phyloP scores from a whole-genome alignment of 352 stramenopile species.

The Nothophytophthora sp. region DNA sequence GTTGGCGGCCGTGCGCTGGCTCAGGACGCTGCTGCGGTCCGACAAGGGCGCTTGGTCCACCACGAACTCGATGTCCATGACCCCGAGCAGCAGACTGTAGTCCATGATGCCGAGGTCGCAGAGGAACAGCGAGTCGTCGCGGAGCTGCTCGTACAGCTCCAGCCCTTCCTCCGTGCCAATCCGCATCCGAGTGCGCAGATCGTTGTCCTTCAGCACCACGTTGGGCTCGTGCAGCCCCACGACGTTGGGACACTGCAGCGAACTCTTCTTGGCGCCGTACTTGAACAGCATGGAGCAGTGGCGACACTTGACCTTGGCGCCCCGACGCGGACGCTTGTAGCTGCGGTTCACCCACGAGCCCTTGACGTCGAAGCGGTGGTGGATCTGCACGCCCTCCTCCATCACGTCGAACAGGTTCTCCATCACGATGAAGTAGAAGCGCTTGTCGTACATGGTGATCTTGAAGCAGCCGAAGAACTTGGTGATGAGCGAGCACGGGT shows the following conservation, averaged over 20 bases:
- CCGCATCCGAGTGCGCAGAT: constrained; percentile 78
- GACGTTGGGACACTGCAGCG: constrained; percentile 78
- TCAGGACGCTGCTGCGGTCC: constrained; percentile 32
- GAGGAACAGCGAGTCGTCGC: constrained; percentile 78
- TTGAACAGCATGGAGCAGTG: constrained; percentile 89
- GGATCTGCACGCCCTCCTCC: constrained; percentile 66
- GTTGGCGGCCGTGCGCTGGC: constrained; percentile 19
- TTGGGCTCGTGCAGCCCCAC: constrained; percentile 83
- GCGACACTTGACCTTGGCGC: constrained; percentile 81
- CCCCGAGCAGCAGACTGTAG: constrained; percentile 88
- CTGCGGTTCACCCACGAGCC: constrained; percentile 90
- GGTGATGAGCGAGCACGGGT: constrained; percentile 79
- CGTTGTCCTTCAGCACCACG: constrained; percentile 88
- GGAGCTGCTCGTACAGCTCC: constrained; percentile 65
- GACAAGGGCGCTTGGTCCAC: constrained; percentile 55
- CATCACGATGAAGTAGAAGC: constrained; percentile 94
- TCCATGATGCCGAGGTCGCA: constrained; percentile 88
- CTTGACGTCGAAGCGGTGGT: constrained; percentile 92
- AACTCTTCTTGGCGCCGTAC: constrained; percentile 64
- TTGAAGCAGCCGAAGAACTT: constrained; percentile 92
- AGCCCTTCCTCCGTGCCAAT: constrained; percentile 61
- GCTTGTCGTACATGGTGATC: constrained; percentile 89
- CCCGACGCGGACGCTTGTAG: constrained; percentile 71
- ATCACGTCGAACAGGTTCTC: constrained; percentile 89
- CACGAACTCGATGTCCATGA: constrained; percentile 83